phyloP scores from a whole-genome alignment of 139 green algal genomes.

The Coelastrella sp. region DNA sequence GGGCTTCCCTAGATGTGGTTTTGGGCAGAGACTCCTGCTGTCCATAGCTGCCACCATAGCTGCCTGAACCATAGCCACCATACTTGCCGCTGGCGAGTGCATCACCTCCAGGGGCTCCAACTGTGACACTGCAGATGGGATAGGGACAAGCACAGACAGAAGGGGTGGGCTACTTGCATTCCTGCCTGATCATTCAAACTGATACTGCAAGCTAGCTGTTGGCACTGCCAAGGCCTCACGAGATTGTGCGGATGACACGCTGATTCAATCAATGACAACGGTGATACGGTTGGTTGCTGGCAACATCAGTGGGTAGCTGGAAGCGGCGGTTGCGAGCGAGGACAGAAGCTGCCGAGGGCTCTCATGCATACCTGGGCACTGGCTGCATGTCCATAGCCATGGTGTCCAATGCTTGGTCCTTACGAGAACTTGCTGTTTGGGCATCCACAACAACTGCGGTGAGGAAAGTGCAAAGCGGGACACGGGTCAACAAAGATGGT shows the following conservation, averaged over 20 bases:
- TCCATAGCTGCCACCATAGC: not conserved
- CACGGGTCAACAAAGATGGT: too few species aligned
- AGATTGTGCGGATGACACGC: too few species aligned
- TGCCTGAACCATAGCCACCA: not conserved
- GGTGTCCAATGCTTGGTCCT: slow-evolving; percentile 12
- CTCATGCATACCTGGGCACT: slow-evolving; percentile 15
- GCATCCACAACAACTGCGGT: not conserved
- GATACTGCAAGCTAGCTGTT: too few species aligned
- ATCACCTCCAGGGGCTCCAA: not conserved
- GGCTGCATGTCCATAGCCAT: not conserved
- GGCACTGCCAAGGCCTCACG: too few species aligned
- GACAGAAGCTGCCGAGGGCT: not conserved
- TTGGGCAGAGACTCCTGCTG: not conserved
- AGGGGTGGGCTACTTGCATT: too few species aligned
- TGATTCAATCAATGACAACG: too few species aligned
- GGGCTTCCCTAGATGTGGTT: not conserved
- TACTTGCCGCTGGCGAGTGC: not conserved
- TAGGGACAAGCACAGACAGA: too few species aligned
- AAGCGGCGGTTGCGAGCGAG: not conserved
- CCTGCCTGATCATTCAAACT: too few species aligned
- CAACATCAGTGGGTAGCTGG: too few species aligned
- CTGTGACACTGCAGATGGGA: not conserved
- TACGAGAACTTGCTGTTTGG: not conserved
- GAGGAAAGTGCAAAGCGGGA: not conserved
- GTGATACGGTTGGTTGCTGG: too few species aligned